Evolutionary conservation across 176 grass and related monocot species (phyloP), one percentile per base, ranked within the genome.

Genomic region (Triticum monococcum): DNA sequence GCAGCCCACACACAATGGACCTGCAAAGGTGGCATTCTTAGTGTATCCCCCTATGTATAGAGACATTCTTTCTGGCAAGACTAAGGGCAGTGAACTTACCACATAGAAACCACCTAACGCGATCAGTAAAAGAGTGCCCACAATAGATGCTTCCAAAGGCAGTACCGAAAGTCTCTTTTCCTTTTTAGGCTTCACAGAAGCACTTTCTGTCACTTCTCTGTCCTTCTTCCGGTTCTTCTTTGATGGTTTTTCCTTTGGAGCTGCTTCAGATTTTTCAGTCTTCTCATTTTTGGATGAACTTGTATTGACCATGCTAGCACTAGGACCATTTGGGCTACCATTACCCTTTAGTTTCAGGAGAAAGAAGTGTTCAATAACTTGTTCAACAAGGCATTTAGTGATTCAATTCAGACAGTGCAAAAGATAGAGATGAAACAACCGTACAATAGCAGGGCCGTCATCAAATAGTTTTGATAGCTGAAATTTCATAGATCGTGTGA

Each of bases 1-100:
- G 97, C 97, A 30, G 97, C 97, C 97, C 97, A 99, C 56, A 99
- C 97, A 93, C 97, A 99, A 91, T 99, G 97, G 57, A 99, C 90
- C 97, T 99, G 38, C 69, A 93, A 90, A 81, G 79, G 24, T 75
- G 59, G 45, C n/a, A 85, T 33, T 50, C 3, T 16, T 91, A 72
- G 77, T 80, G 48, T 38, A 18, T 70, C 16, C 65, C 10, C 41
- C 73, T 68, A 43, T 69, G 40, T 73, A 65, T 40, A 70, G 59
- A 80, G 23, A 60, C 12, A 91, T 70, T 68, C 13, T 69, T 68
- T 87, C 11, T 73, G 67, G 80, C 68, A 57, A 75, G 85, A 36
- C 48, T 68, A 77, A 88, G 26, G 86, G 68, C 56, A 71, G 23
- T 80, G 86, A 37, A 65, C 92, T 90, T 90, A 99, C 97, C 70